phyloP scores from a whole-genome alignment of 2,329 filamentous ascomycete genomes.

The Trichoderma aggressivum region DNA sequence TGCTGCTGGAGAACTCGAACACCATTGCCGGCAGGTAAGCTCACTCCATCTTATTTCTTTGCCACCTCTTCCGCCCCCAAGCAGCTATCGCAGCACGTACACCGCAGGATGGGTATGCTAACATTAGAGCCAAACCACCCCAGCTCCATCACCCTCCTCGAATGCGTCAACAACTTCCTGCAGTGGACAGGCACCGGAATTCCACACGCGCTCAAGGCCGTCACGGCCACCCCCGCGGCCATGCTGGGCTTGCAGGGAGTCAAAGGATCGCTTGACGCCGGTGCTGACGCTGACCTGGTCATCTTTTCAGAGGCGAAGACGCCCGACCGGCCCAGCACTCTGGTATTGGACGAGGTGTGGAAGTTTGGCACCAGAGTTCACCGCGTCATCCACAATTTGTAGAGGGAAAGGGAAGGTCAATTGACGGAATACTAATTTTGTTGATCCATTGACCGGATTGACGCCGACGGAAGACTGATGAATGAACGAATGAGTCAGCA shows the following conservation, averaged over 20 bases:
- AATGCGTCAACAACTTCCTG: constrained; percentile 80
- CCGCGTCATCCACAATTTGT: background rate
- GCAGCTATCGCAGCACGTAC: background rate
- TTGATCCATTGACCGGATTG: background rate
- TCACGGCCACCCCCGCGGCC: constrained; percentile 71
- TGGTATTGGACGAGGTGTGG: constrained; percentile 74
- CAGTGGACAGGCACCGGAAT: constrained; percentile 68
- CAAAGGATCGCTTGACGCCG: constrained; percentile 65
- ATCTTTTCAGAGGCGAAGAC: constrained; percentile 60
- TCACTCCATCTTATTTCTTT: background rate
- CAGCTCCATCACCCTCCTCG: constrained; percentile 69
- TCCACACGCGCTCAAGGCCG: constrained; percentile 65
- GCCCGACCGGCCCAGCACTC: constrained; percentile 42
- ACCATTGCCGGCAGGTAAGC: constrained; percentile 73
- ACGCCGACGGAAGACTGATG: background rate
- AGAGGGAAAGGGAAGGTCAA: background rate
- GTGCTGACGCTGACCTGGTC: constrained; percentile 66
- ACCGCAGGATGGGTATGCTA: background rate
- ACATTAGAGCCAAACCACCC: background rate
- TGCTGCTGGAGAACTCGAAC: constrained; percentile 74
- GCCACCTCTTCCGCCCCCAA: background rate
- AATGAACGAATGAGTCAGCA: background rate
- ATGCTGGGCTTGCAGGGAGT: constrained; percentile 66
- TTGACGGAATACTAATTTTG: background rate
- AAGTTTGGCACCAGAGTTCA: constrained; percentile 65